Conservation (phyloP, 108 stramenopile species). For the Skeletonema tropicum region DNA sequence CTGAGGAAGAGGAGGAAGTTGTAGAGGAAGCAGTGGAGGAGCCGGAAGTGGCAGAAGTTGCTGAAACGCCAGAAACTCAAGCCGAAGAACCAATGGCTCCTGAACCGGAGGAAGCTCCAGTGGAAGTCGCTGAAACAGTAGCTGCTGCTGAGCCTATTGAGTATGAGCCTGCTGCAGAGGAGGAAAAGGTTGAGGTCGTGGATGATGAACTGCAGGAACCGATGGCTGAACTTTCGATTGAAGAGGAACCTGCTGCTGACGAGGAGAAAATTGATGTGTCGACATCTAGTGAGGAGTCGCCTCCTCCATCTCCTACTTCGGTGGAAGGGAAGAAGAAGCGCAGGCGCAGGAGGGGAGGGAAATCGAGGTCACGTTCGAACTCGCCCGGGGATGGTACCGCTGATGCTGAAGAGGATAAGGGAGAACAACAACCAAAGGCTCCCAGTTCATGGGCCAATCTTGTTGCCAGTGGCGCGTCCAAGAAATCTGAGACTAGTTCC, state of each 20-base stretch:
- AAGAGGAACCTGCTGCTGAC: slow-evolving; percentile 30
- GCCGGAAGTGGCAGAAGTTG: slow-evolving; percentile 11
- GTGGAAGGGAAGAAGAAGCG: slow-evolving; percentile 38
- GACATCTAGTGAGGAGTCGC: slow-evolving; percentile 10
- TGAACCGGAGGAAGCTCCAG: slow-evolving; percentile 45
- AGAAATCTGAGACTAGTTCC: slow-evolving; percentile 22
- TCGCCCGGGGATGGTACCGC: slow-evolving; percentile 20
- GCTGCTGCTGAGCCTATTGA: slow-evolving; percentile 20
- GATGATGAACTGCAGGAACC: slow-evolving; percentile 1
- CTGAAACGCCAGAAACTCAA: slow-evolving; percentile 4
- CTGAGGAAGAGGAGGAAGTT: slow-evolving; percentile 22
- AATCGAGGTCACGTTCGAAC: slow-evolving; percentile 47
- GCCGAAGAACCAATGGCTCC: slow-evolving; percentile 22
- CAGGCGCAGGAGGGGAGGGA: slow-evolving; percentile 38
- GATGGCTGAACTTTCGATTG: slow-evolving; percentile 1
- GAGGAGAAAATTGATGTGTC: slow-evolving; percentile 42
- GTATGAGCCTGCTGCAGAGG: slow-evolving; percentile 38
- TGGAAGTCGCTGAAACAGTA: slow-evolving; percentile 17
- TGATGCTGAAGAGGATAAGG: slow-evolving; percentile 21
- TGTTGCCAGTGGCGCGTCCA: slow-evolving; percentile 65
- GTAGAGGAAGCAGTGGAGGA: neutral
- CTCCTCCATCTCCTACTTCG: slow-evolving; percentile 18
- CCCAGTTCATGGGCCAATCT: slow-evolving; percentile 87
- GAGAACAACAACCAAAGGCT: slow-evolving; percentile 48
- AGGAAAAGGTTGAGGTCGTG: slow-evolving; percentile 32